Base-by-base conservation (phyloP, 441 rosid species). In the Arabidopsis hybrid region DNA sequence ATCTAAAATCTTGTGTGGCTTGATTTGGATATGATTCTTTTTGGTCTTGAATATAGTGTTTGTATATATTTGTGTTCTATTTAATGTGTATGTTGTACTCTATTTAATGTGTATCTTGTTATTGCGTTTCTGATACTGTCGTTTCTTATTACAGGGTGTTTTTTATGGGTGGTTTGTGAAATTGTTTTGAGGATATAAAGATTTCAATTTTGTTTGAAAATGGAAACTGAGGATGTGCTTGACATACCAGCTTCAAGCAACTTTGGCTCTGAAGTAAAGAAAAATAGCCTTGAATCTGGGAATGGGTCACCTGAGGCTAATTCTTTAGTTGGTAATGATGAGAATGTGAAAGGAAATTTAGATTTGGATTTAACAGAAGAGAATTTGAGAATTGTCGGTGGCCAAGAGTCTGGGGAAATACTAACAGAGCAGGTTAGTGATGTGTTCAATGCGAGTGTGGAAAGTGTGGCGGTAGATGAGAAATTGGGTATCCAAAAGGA, bases 141-240 rank as follows among this genome's bases (percentile, higher is more conserved):
- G 21, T 57, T 58, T 47, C 43, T 63, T 39, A 7, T 32, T 3
- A 69, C 89, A 78, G 64, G 74, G 65, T 51, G 14, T 21, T 46
- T 40, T 52, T 40, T 64, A 38, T 59, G 56, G 63, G 73, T 52
- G 58, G 55, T 62, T 60, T 38, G 77, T 38, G 39, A 60, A 40
- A 50, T 61, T 72, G 62, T 60, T 67, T 38, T 14, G 21, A 77
- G 40, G 57, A 9, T 67, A 43, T 18, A 21, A 38, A 47, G 47
- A 14, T n/a, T 16, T 6, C 17, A 11, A 13, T 69, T 57, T 65
- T 57, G 56, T 34, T 65, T 38, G 12, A 18, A 16, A 42, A 89
- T 88, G 96, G 89, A 77, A 65, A 42, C 80, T 71, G 80, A 77
- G 67, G 72, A 76, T 76, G 72, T 34, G 42, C 40, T 51, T 76